Evolutionary conservation across 768 basidiomycete genomes (phyloP), one percentile per base, ranked within the genome.

Genomic region (Pleurotus eryngii): DNA sequence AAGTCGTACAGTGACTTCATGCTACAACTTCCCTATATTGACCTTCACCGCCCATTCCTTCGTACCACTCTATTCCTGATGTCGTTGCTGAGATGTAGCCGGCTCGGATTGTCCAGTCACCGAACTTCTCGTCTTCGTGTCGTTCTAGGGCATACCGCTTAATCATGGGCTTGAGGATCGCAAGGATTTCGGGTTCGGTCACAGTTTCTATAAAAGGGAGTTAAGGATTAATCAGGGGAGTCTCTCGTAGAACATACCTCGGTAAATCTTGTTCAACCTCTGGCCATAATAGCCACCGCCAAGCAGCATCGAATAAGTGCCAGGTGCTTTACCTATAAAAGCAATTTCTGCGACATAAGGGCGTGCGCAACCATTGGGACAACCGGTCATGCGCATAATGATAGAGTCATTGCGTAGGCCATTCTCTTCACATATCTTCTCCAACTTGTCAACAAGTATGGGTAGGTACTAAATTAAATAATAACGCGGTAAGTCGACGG

Each of bases 341-440:
- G 95, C 97, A 40, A 98, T 80, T 87, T 90, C 90, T 48, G 92
- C 96, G 46, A 95, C 76, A 71, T 96, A 98, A 38, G 94, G 96
- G 58, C 95, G 81, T 2, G 95, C 92, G 69, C 95, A 95, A 38
- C 92, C 93, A 65, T 94, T 95, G 2, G 92, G 92, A 63, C 95
- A 98, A 49, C 96, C 96, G 14, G 95, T 98, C 95, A 98, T 98
- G 54, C 96, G 84, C 96, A 99, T 98, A 59, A 98, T 85, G 62
- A 98, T 96, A 2, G 90, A 86, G 72, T 99, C 96, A 68, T 97
- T 88, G 46, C 96, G 81, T 42, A 98, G 77, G 17, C 96, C 96
- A 63, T 86, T 89, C 69, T 95, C 91, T 70, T 98, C 97, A 66
- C 90, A 92, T 5, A 98, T 89, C 73, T 86, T 85, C 76, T 99